phyloP scores from a whole-genome alignment of 805 yeast species.

The baker's yeast (Saccharomyces cerevisiae) region DNA sequence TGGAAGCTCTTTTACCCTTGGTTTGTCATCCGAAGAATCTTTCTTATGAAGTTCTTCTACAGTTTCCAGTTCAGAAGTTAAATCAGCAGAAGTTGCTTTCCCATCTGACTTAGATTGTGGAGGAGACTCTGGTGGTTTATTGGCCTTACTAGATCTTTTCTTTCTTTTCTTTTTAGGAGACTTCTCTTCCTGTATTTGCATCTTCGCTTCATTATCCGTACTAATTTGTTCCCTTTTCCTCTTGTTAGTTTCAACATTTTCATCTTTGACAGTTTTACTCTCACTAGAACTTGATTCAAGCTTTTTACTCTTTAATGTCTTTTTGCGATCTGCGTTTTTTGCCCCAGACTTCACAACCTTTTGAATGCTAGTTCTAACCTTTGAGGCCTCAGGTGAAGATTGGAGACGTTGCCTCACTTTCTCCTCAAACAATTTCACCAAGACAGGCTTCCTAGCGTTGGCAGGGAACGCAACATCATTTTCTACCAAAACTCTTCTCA shows the following conservation, averaged over 20 bases:
- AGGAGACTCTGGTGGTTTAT: background rate
- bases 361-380: constrained; percentile 33
- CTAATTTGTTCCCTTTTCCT: constrained; percentile 5
- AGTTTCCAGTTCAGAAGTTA: background rate
- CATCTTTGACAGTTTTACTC: background rate
- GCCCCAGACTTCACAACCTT: constrained; percentile 16
- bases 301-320: background rate
- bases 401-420: constrained; percentile 33
- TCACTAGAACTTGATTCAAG: background rate
- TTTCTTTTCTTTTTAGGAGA: constrained; percentile 1
- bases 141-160: constrained; percentile 1
- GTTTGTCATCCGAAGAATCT: constrained; percentile 41
- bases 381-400: constrained; percentile 32
- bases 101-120: background rate
- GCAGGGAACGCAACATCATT: constrained; percentile 51
- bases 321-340: background rate
- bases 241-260: background rate
- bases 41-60: background rate
- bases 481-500: constrained; percentile 55
- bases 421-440: constrained; percentile 46
- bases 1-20: constrained; percentile 53
- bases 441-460: constrained; percentile 56
- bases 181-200: constrained; percentile 6
- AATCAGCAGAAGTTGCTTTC: background rate
- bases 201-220: constrained; percentile 6